Conservation (phyloP, 441 rosid species). For the Daphne laureola region DNA sequence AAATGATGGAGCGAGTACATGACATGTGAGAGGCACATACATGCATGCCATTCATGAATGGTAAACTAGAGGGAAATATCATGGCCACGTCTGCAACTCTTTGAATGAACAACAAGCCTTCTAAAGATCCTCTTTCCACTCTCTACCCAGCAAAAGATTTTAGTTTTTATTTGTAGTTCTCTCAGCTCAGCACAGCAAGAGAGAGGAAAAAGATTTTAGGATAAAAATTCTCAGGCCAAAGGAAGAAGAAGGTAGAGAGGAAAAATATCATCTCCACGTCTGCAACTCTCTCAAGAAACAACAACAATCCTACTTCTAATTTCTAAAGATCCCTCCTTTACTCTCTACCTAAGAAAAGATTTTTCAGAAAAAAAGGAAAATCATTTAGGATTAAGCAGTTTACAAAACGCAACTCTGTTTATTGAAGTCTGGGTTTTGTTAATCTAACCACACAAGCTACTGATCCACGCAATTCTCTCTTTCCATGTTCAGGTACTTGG, state of each 20-base stretch:
- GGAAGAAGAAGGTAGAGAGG: not conserved
- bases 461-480: no score
- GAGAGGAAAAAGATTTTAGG: not conserved
- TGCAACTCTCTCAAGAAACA: not conserved
- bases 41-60: no score
- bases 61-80: not conserved
- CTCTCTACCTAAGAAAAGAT: not conserved
- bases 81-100: not conserved
- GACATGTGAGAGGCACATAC: no score
- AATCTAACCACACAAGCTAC: not conserved
- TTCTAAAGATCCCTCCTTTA: not conserved
- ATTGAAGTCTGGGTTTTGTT: not conserved
- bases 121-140: not conserved
- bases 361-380: not conserved
- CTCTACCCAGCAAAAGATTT: not conserved
- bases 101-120: not conserved
- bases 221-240: not conserved
- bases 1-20: no score
- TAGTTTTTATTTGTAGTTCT: no score
- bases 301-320: not conserved
- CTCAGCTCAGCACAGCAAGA: no score
- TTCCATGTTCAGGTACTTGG: no score
- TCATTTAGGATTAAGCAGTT: not conserved
- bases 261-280: constrained; percentile 6
- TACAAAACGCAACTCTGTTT: not conserved